Evolutionary conservation across 345 rosid species (phyloP), one percentile per base, ranked within the genome.

Genomic region (Anastatica hierochuntica): DNA sequence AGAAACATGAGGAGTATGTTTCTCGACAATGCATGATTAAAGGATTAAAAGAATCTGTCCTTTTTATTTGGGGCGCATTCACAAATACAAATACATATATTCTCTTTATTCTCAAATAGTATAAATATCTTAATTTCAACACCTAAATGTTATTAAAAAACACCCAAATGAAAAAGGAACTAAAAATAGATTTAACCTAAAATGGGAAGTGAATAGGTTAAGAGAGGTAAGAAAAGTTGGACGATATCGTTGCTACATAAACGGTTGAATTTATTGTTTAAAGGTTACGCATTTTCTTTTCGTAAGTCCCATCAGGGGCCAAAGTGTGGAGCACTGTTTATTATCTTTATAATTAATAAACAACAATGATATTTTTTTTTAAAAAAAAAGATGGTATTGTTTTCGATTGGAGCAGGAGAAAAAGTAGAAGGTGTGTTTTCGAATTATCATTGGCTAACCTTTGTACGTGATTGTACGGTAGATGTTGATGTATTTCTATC

Each of bases 381-480:
- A n/a, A n/a, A n/a, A n/a, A n/a, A n/a, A n/a, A n/a, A n/a, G n/a
- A n/a, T 3, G 51, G 51, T 33, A 21, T 17, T n/a, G n/a, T 30
- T 66, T 59, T 59, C 26, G 55, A 67, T 59, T 45, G 56, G 65
- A 60, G 41, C 31, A 41, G 40, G 52, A 48, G 51, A 60, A 68
- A 68, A 67, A 66, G 69, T 44, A 48, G 11, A 5, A 6, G 45
- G 14, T 72, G 84, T 14, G 79, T 76, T 79, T 81, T 75, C 89
- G 67, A 10, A 15, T 19, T 58, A 66, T 63, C 30, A 77, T 79
- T 82, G 85, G 83, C 58, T 46, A 10, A 0, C 1, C 0, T 31
- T 31, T 31, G 36, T 31, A 31, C n/a, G 36, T 11, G 36, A 31
- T n/a, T 9, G n/a, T 31, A 31, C 36, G 36, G 36, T 9, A 12